These are phyloP conservation scores for Ammopiptanthus mongolicus DNA, from an alignment of 306 rosid genomes.

Conservation along the genomic window DNA sequence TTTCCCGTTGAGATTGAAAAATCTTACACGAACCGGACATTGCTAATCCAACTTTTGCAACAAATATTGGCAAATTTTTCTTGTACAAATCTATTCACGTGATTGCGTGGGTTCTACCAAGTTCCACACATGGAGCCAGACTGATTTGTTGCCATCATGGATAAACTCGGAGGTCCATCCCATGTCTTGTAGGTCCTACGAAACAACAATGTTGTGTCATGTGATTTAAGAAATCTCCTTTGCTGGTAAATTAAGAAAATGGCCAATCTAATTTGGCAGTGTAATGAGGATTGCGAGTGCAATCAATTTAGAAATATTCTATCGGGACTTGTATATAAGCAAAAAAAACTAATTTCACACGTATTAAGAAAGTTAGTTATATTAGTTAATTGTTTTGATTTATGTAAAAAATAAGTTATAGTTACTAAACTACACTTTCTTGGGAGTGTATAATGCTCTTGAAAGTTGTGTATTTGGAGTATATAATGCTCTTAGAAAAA, in stretches of 20 bases:
- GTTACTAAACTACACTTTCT: no score
- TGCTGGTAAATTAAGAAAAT: slow-evolving; percentile 25
- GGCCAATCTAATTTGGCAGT: neutral
- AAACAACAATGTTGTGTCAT: slow-evolving; percentile 11
- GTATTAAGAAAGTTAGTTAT: no score
- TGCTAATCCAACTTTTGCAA: neutral
- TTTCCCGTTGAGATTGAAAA: neutral
- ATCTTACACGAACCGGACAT: neutral
- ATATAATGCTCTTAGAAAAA: no score
- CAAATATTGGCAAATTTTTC: neutral
- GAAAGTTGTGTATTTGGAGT: no score
- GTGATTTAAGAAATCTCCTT: slow-evolving; percentile 1
- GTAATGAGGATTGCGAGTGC: neutral
- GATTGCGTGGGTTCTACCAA: slow-evolving; percentile 13
- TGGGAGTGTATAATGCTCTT: no score
- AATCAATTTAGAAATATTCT: neutral
- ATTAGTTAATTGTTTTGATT: no score
- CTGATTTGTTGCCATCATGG: slow-evolving; percentile 6
- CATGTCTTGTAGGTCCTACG: slow-evolving; percentile 29
- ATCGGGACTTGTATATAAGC: no score
- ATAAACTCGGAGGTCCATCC: slow-evolving; percentile 24
- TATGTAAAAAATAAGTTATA: no score
- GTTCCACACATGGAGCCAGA: slow-evolving; percentile 16
- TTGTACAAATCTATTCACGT: slow-evolving; percentile 13
- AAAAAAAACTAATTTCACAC: no score